Conservation (phyloP, 129 eudicot genomes). For the Smallanthus sonchifolius region DNA sequence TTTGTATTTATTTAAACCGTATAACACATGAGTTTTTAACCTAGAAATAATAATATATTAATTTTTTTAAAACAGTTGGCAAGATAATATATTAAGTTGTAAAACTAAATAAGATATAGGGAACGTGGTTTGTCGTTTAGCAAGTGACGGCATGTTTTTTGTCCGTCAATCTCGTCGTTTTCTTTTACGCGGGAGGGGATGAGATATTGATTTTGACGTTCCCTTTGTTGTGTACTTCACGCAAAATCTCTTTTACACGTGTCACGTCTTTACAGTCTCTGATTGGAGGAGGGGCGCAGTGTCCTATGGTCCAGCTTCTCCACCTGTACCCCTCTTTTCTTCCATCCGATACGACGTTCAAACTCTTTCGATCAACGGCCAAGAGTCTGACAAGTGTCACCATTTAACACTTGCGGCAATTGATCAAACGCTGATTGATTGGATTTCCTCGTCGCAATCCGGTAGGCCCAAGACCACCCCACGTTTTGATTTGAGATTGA, state of each 20-base stretch:
- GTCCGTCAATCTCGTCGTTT: constrained; percentile 35
- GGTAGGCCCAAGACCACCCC: too few species aligned
- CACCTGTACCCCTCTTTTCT: constrained; percentile 14
- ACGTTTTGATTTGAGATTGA: too few species aligned
- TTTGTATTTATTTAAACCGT: too few species aligned
- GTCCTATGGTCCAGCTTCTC: constrained; percentile 7
- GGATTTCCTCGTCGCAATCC: too few species aligned
- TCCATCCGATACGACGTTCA: neutral
- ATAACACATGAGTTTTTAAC: too few species aligned
- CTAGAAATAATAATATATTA: too few species aligned
- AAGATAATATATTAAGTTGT: too few species aligned
- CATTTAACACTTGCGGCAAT: neutral
- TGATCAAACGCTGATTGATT: too few species aligned
- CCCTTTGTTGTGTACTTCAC: constrained; percentile 3
- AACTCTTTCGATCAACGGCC: neutral
- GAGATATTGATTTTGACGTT: constrained; percentile 28
- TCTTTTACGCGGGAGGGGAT: constrained; percentile 8
- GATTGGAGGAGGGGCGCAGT: neutral
- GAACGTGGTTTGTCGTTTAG: constrained; percentile 33
- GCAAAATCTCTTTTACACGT: constrained; percentile 14
- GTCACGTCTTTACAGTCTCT: neutral
- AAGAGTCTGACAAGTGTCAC: neutral
- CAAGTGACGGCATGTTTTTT: constrained; percentile 26
- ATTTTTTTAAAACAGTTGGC: too few species aligned
- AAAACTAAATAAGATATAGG: neutral